Evolutionary conservation across 2,329 filamentous ascomycete genomes (phyloP).

Genomic region (Fusarium torulosum): DNA sequence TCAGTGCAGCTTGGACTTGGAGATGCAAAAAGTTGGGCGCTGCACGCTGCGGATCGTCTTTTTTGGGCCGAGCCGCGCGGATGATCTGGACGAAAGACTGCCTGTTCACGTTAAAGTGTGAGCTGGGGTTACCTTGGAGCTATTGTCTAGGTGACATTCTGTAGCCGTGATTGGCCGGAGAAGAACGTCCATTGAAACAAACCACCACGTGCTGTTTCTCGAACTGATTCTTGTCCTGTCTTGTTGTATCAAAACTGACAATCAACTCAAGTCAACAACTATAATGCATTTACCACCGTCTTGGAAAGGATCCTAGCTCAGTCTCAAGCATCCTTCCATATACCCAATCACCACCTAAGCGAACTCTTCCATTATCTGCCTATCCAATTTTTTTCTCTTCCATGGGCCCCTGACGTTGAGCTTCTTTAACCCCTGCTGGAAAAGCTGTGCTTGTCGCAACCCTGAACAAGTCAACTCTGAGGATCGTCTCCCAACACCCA

Average conservation of each 20-base stretch:
- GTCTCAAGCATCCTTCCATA: constrained; percentile 10
- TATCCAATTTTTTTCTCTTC: neutral
- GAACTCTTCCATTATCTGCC: constrained; percentile 9
- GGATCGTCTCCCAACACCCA: constrained; percentile 21
- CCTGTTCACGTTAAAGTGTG: constrained; percentile 36
- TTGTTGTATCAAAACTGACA: constrained; percentile 15
- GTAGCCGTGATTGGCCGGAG: constrained; percentile 11
- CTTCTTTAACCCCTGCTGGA: constrained; percentile 20
- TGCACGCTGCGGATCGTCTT: constrained; percentile 36
- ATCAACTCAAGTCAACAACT: neutral
- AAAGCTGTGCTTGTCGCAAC: constrained; percentile 22
- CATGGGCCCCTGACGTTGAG: constrained; percentile 5
- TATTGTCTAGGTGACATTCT: constrained; percentile 29
- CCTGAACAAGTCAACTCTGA: constrained; percentile 31
- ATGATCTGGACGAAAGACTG: constrained; percentile 37
- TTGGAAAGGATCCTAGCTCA: constrained; percentile 25
- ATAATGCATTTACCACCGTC: constrained; percentile 9
- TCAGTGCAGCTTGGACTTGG: constrained; percentile 34
- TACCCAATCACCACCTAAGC: constrained; percentile 12
- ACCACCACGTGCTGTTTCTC: constrained; percentile 34
- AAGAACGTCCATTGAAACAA: constrained; percentile 26
- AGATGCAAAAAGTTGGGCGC: constrained; percentile 40
- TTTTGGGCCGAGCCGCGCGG: constrained; percentile 43
- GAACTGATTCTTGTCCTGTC: constrained; percentile 9
- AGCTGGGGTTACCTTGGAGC: constrained; percentile 33